Percentiles rank a stretch among this genome's conserved stretches.
Conservation (phyloP, 2,329 filamentous ascomycete genomes). For the Diaporthe batatas region DNA sequence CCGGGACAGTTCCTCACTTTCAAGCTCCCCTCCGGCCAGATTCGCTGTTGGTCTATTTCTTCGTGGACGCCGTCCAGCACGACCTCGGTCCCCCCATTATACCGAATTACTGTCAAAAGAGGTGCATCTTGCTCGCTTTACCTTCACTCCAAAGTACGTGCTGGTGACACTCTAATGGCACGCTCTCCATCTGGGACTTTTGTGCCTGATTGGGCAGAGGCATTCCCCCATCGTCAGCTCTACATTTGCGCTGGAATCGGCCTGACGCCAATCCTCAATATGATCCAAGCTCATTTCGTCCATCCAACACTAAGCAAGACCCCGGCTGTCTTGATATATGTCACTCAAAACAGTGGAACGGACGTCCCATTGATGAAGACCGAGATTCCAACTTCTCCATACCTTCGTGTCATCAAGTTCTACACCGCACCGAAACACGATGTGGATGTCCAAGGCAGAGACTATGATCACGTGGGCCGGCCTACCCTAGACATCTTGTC, state of each 20-base stretch:
- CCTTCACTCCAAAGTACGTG: background rate
- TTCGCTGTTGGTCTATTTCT: conserved; percentile 4
- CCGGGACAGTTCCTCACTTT: background rate
- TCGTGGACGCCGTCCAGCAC: background rate
- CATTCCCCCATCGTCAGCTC: background rate
- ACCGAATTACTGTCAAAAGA: background rate
- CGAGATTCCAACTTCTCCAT: background rate
- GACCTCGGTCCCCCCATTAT: background rate
- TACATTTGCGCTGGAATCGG: conserved; percentile 5
- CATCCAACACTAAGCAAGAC: conserved; percentile 11
- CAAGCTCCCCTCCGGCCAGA: background rate
- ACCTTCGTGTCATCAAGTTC: background rate
- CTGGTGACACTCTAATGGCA: background rate
- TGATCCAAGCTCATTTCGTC: background rate
- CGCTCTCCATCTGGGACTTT: background rate
- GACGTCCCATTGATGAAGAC: background rate
- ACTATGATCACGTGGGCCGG: background rate
- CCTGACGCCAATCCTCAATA: background rate
- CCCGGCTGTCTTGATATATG: background rate
- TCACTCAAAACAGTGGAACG: background rate
- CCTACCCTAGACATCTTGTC: background rate
- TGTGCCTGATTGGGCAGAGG: background rate
- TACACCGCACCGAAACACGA: background rate
- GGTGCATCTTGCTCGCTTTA: background rate
- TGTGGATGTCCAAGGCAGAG: background rate